Conservation (phyloP, 805 yeast species). For the Cyberlindnera saturnus region DNA sequence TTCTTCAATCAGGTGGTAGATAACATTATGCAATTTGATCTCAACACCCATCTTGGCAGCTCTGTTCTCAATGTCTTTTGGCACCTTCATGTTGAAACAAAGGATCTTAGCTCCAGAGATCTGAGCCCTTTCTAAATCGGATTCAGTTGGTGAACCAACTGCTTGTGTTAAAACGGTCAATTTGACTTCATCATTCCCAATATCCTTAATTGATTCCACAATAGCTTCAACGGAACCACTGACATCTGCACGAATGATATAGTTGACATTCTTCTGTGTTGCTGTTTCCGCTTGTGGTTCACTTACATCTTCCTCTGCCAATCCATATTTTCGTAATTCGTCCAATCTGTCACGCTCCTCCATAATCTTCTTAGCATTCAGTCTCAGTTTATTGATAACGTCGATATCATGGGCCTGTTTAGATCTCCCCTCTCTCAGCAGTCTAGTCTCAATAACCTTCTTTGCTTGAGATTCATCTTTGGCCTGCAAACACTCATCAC, state of each 20-base stretch:
- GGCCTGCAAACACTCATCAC: conserved; percentile 77
- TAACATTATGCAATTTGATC: conserved; percentile 66
- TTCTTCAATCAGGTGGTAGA: conserved; percentile 82
- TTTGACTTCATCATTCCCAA: conserved; percentile 85
- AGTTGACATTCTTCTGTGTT: conserved; percentile 38
- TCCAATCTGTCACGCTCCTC: conserved; percentile 47
- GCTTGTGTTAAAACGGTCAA: conserved; percentile 64
- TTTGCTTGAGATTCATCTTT: conserved; percentile 70
- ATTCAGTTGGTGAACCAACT: conserved; percentile 71
- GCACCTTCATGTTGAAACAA: conserved; percentile 69
- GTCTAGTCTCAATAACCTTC: conserved; percentile 62
- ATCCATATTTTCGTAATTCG: conserved; percentile 56
- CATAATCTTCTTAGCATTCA: conserved; percentile 45
- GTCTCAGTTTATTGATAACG: conserved; percentile 60
- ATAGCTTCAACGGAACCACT: conserved; percentile 95
- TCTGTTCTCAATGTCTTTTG: conserved; percentile 49
- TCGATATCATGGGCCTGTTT: conserved; percentile 63
- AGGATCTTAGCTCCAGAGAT: conserved; percentile 68
- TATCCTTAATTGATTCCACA: conserved; percentile 64
- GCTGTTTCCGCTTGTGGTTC: conserved; percentile 18
- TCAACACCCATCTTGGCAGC: conserved; percentile 55
- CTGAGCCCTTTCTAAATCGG: conserved; percentile 62
- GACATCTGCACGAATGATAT: conserved; percentile 85
- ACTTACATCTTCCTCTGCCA: conserved; percentile 33
- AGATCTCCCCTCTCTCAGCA: conserved; percentile 49